Evolutionary conservation across 2,329 filamentous ascomycete genomes (phyloP).

Genomic region (Aspergillus sp.): DNA sequence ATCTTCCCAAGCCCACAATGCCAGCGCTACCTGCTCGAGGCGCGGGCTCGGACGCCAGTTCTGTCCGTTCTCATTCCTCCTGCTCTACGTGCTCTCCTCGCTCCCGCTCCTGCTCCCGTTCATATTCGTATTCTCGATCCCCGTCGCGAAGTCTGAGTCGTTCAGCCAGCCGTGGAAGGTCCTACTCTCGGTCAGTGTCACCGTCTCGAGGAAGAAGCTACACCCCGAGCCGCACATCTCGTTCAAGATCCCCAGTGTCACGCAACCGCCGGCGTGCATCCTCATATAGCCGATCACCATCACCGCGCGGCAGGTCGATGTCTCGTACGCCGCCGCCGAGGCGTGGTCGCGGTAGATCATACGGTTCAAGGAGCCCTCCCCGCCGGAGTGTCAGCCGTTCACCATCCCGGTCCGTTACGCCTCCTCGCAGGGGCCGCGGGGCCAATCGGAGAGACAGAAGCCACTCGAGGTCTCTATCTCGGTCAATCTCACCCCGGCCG

Average conservation of each 20-base stretch:
- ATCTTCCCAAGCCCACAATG: constrained; percentile 73
- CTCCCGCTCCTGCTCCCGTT: constrained; percentile 38
- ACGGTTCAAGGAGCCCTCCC: constrained; percentile 17
- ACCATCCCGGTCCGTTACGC: constrained; percentile 24
- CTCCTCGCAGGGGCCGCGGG: constrained; percentile 19
- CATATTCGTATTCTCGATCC: constrained; percentile 29
- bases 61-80: constrained; percentile 36
- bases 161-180: constrained; percentile 17
- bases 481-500: constrained; percentile 20
- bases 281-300: constrained; percentile 27
- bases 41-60: constrained; percentile 62
- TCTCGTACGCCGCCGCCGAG: constrained; percentile 24
- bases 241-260: constrained; percentile 26
- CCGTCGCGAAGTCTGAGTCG: constrained; percentile 22
- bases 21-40: constrained; percentile 54
- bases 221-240: constrained; percentile 22
- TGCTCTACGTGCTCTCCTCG: constrained; percentile 20
- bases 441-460: constrained; percentile 17
- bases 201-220: constrained; percentile 21
- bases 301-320: constrained; percentile 15
- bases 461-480: constrained; percentile 24
- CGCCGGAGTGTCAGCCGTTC: constrained; percentile 20
- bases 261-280: constrained; percentile 21
- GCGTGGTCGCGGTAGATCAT: constrained; percentile 17
- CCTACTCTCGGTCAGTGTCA: constrained; percentile 23